Evolutionary conservation across 768 basidiomycete genomes (phyloP).

Genomic region (Tricholoma saponaceum): DNA sequence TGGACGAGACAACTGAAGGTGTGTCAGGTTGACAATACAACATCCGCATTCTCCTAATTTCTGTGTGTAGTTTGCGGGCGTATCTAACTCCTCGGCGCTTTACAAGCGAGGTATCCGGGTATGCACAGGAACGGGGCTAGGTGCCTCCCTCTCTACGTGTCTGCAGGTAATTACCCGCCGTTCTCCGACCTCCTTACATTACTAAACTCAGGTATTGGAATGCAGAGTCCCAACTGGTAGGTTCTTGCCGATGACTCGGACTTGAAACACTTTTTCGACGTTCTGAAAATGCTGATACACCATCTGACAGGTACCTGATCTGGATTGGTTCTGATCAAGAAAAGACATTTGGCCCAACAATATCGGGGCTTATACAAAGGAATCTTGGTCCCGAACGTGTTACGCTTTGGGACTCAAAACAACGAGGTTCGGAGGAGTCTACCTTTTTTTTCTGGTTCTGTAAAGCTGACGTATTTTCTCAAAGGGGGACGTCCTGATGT

Average conservation of each 20-base stretch:
- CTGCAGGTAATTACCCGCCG: constrained; percentile 44
- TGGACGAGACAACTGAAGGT: constrained; percentile 85
- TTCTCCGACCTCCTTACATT: background rate
- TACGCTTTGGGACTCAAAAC: constrained; percentile 75
- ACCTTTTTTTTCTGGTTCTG: background rate
- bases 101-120: constrained; percentile 79
- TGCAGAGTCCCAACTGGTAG: constrained; percentile 51
- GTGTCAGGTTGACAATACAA: constrained; percentile 4
- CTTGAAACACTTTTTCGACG: background rate
- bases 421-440: constrained; percentile 39
- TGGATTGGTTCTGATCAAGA: constrained; percentile 83
- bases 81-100: constrained; percentile 76
- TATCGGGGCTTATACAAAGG: constrained; percentile 66
- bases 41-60: background rate
- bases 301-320: constrained; percentile 58
- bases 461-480: background rate
- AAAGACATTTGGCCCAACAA: constrained; percentile 70
- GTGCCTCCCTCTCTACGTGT: constrained; percentile 74
- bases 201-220: background rate
- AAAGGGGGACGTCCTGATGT: constrained; percentile 60
- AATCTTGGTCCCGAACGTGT: constrained; percentile 72
- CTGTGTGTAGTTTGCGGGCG: constrained; percentile 61
- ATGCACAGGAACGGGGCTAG: constrained; percentile 80
- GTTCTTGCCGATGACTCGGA: constrained; percentile 12
- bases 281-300: constrained; percentile 13